Conservation (phyloP, 2,329 filamentous ascomycete genomes). For the Herpomyces periplanetae region DNA sequence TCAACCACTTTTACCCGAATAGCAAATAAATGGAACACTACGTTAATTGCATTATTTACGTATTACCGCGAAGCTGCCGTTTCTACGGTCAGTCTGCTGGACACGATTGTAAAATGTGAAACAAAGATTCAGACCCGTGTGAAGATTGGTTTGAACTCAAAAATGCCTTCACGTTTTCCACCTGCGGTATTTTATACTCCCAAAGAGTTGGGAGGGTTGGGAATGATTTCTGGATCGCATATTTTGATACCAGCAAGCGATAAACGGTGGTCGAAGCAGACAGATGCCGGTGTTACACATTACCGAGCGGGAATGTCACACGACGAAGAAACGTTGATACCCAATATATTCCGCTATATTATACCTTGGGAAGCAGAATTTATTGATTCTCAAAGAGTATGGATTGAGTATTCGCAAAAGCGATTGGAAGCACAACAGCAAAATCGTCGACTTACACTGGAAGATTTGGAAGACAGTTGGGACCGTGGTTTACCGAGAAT, state of each 20-base stretch:
- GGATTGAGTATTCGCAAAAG: slow-evolving; percentile 98
- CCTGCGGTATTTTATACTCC: slow-evolving; percentile 95
- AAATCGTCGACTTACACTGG: slow-evolving; percentile 64
- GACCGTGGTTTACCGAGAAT: slow-evolving; percentile 87
- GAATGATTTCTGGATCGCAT: slow-evolving; percentile 95
- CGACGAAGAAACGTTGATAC: slow-evolving; percentile 84
- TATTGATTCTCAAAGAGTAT: slow-evolving; percentile 90
- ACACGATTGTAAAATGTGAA: slow-evolving; percentile 96
- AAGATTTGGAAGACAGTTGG: slow-evolving; percentile 93
- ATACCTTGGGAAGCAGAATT: slow-evolving; percentile 98
- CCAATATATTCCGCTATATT: slow-evolving; percentile 96
- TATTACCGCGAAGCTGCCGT: slow-evolving; percentile 95
- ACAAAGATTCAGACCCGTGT: slow-evolving; percentile 97
- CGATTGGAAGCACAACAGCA: slow-evolving; percentile 85
- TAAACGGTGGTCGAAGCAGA: slow-evolving; percentile 94
- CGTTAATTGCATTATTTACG: slow-evolving; percentile 76
- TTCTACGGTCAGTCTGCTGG: slow-evolving; percentile 62
- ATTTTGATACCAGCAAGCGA: slow-evolving; percentile 90
- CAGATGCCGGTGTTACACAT: slow-evolving; percentile 79
- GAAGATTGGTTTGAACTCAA: slow-evolving; percentile 92
- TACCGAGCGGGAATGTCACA: slow-evolving; percentile 94
- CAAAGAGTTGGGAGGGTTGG: slow-evolving; percentile 77
- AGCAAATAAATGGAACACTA: slow-evolving; percentile 98
- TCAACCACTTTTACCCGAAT: slow-evolving; percentile 98
- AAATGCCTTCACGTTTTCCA: slow-evolving; percentile 95